A percentile compares a stretch with the other conserved stretches of the same genome.
Evolutionary conservation across 1,139 yeast genomes (phyloP).

Genomic region (Pneumocystis wakefieldiae): DNA sequence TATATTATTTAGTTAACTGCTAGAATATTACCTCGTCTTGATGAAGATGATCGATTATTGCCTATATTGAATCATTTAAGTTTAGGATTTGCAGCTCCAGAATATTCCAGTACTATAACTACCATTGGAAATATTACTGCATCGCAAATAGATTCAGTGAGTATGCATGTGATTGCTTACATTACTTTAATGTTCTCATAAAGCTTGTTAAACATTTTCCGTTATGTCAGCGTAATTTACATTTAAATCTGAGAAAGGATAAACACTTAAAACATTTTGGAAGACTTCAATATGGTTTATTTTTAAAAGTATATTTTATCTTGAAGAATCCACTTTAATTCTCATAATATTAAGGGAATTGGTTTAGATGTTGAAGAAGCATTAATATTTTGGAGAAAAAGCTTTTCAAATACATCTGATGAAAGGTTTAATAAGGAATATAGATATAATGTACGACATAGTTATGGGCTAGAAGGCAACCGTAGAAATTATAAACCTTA

Average conservation of each 20-base stretch:
- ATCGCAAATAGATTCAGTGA: conserved; percentile 35
- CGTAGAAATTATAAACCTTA: conserved; percentile 72
- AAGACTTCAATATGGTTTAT: conserved; percentile 71
- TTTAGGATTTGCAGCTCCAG: conserved; percentile 38
- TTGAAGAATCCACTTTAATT: background rate
- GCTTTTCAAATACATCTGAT: conserved; percentile 51
- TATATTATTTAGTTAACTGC: conserved; percentile 36
- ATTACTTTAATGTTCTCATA: background rate
- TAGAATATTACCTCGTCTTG: conserved; percentile 66
- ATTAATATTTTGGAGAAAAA: conserved; percentile 63
- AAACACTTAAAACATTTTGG: conserved; percentile 72
- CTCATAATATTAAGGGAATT: conserved; percentile 34
- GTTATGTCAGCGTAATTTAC: conserved; percentile 60
- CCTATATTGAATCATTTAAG: conserved; percentile 73
- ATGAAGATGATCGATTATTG: conserved; percentile 77
- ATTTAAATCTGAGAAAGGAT: conserved; percentile 40
- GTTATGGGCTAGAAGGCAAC: conserved; percentile 83
- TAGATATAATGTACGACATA: conserved; percentile 71
- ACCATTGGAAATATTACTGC: conserved; percentile 42
- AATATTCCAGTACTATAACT: conserved; percentile 11
- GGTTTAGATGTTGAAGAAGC: conserved; percentile 85
- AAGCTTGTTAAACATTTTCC: conserved; percentile 54
- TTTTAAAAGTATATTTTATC: conserved; percentile 36
- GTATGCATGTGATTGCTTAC: background rate
- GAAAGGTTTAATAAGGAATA: conserved; percentile 82